phyloP scores from a whole-genome alignment of 2,329 filamentous ascomycete species.

The Aureobasidium melanogenum region DNA sequence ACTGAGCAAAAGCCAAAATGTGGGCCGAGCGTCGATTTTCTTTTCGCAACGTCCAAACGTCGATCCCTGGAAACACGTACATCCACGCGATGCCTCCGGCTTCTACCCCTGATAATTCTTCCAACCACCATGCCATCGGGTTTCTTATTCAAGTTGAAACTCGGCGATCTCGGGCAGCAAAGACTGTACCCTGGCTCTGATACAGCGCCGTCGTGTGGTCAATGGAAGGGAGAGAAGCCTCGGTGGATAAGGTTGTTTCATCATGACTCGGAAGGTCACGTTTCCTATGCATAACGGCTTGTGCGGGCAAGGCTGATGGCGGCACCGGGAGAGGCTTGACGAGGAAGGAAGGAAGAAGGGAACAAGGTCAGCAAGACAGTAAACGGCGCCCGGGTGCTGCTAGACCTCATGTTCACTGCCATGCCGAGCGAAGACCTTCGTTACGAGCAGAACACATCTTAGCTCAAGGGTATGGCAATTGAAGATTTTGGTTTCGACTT shows the following conservation, averaged over 20 bases:
- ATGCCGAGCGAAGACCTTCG: background rate
- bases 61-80: constrained; percentile 4
- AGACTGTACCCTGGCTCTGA: constrained; percentile 2
- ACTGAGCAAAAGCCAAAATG: constrained; percentile 5
- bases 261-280: background rate
- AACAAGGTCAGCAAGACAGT: constrained; percentile 1
- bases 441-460: background rate
- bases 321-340: constrained; percentile 1
- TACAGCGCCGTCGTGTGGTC: background rate
- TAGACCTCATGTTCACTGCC: background rate
- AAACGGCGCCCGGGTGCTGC: background rate
- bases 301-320: constrained; percentile 10
- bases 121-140: background rate
- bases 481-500: background rate
- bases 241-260: constrained; percentile 9
- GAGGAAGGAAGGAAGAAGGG: background rate
- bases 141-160: background rate
- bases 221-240: background rate
- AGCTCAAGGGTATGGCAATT: background rate
- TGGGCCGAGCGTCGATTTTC: constrained; percentile 7
- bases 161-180: constrained; percentile 2
- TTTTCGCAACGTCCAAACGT: constrained; percentile 10
- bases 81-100: background rate
- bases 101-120: background rate
- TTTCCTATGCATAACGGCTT: constrained; percentile 1